Evolutionary conservation across 208 protist species (phyloP).

Genomic region (Trypanosoma avium): DNA sequence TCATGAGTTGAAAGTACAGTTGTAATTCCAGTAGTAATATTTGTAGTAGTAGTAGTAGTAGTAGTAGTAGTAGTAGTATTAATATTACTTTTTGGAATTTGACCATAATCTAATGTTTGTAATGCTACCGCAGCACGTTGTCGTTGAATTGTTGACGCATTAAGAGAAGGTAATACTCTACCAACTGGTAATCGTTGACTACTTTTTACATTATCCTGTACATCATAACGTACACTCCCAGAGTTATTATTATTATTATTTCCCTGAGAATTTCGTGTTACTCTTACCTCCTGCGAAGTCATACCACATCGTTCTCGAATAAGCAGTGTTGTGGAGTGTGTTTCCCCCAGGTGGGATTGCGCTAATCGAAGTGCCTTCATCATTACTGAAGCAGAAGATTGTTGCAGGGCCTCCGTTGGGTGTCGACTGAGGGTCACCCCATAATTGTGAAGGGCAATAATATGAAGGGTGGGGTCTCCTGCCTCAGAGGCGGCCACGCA

Average conservation of each 20-base stretch:
- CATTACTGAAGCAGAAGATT: conserved; percentile 64
- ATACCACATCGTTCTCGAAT: conserved; percentile 67
- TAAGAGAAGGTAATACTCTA: neutral
- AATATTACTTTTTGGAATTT: neutral
- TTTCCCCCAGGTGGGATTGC: conserved; percentile 45
- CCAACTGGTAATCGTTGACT: neutral
- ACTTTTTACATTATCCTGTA: too few relatives aligned
- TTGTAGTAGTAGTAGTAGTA: neutral
- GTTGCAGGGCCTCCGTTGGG: conserved; percentile 32
- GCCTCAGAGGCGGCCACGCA: conserved; percentile 57
- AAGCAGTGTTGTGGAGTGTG: conserved; percentile 71
- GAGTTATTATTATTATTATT: too few relatives aligned
- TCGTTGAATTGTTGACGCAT: neutral
- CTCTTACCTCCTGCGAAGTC: neutral
- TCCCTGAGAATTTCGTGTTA: too few relatives aligned
- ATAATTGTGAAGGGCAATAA: conserved; percentile 83
- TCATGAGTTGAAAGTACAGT: too few relatives aligned
- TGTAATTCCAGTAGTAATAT: neutral
- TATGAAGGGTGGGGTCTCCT: conserved; percentile 61
- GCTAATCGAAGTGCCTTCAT: conserved; percentile 67
- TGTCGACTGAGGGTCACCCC: conserved; percentile 75
- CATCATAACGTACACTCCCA: too few relatives aligned
- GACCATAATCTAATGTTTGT: conserved; percentile 29
- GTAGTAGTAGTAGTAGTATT: neutral
- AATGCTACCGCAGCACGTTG: conserved; percentile 19